Percentiles rank a stretch among this genome's conserved stretches.
Conservation (phyloP, 257 asterid species). For the Solanum sparsipilum region DNA sequence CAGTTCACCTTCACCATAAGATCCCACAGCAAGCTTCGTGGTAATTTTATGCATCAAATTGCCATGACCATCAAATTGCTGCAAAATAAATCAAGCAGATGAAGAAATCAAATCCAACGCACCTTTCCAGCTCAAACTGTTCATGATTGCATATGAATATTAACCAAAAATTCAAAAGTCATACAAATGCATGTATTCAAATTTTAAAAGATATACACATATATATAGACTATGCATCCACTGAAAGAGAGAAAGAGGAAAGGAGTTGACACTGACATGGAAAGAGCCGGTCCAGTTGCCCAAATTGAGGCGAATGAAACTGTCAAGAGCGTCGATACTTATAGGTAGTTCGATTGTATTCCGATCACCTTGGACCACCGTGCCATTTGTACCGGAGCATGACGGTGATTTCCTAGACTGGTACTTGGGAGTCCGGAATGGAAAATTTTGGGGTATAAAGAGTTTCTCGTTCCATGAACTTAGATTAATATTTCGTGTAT, state of each 20-base stretch:
- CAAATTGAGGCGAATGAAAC: slow-evolving; percentile 62
- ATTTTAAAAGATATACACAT: background rate
- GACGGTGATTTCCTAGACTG: slow-evolving; percentile 18
- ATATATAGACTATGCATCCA: background rate
- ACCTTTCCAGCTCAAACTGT: background rate
- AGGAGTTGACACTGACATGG: slow-evolving; percentile 29
- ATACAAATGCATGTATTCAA: background rate
- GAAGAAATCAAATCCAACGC: background rate
- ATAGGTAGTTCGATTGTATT: slow-evolving; percentile 20
- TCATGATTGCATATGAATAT: background rate
- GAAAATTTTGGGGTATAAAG: slow-evolving; percentile 6
- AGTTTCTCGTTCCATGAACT: slow-evolving; percentile 1
- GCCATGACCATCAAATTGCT: slow-evolving; percentile 87
- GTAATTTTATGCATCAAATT: slow-evolving; percentile 60
- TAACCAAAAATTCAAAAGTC: background rate
- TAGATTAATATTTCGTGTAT: slow-evolving; percentile 5
- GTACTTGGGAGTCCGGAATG: slow-evolving; percentile 19
- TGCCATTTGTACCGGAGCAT: slow-evolving; percentile 22
- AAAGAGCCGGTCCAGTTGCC: slow-evolving; percentile 87
- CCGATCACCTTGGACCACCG: slow-evolving; percentile 26
- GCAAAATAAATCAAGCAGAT: slow-evolving; percentile 15
- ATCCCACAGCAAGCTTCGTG: slow-evolving; percentile 70
- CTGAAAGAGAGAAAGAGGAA: background rate
- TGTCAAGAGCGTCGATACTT: slow-evolving; percentile 48
- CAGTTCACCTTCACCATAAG: slow-evolving; percentile 90